Base-by-base conservation (phyloP, 441 rosid genomes). In the Adansonia madagascariensis region DNA sequence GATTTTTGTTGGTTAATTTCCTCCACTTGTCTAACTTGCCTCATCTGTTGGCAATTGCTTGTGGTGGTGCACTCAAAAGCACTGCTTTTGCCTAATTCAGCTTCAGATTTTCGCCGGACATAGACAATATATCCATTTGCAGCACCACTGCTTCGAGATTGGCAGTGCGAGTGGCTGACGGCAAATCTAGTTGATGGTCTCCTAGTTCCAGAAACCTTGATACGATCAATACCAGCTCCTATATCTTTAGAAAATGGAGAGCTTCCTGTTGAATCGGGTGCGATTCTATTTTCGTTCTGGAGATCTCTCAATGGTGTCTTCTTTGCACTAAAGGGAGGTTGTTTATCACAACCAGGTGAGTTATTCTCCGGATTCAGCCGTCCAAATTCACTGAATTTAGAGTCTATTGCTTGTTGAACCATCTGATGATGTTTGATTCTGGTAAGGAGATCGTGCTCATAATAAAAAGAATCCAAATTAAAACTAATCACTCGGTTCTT, bases 61-160 rank as follows among this genome's bases (percentile, higher is more conserved):
- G 50, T 50, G 46, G 55, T 78, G 20, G 44, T 72, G 70, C 62
- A 64, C 39, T 87, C 89, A 63, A 77, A 56, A 39, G 73, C 15
- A 57, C 78, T 60, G 70, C 71, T 79, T 84, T 85, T 91, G 64
- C 86, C 84, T 5, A 81, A 15, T 83, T 91, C 97, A 46, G 80
- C 80, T 77, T 92, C 98, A 41, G 82, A 81, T 87, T 86, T 93
- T 85, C 99, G 88, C 3, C 98, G 96, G 52, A 91, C 98, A 76
- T 92, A 93, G 39, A 93, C 98, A 81, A 90, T 94, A 59, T 86
- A 86, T 61, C 85, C 87, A 75, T 85, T 88, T 69, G 88, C 82
- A 67, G 86, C 82, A 78, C 73, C 15, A 15, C 15, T 39, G 69
- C 56, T 67, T 6, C 82, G 82, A 66, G 61, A 56, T 18, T 6